Percentiles rank a stretch among this genome's conserved stretches.
Conservation (phyloP, 176 grass and related monocot genomes). For the Rhynchospora breviuscula region DNA sequence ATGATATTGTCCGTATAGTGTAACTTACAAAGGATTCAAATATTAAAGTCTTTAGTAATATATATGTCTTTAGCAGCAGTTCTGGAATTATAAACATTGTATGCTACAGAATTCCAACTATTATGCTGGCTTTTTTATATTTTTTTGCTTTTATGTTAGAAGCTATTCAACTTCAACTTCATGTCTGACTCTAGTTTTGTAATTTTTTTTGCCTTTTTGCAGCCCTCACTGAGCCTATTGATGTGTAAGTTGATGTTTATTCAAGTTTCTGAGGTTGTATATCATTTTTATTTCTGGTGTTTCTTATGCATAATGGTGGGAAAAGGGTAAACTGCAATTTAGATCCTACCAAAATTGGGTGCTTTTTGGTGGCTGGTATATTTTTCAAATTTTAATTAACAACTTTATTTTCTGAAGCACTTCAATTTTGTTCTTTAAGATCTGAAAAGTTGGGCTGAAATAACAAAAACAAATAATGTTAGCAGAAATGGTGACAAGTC, state of each 20-base stretch:
- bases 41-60: neutral
- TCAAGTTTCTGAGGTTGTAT: neutral
- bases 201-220: conserved; percentile 29
- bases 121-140: too few relatives aligned
- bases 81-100: neutral
- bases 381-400: neutral
- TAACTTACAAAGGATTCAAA: neutral
- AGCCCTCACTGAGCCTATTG: conserved; percentile 70
- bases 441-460: neutral
- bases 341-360: too few relatives aligned
- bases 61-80: neutral
- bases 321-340: too few relatives aligned
- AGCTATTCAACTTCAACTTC: too few relatives aligned
- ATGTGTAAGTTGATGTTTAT: conserved; percentile 43
- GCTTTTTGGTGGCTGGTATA: too few relatives aligned
- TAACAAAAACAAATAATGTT: neutral
- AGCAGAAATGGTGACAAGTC: too few relatives aligned
- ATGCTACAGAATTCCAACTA: too few relatives aligned
- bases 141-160: too few relatives aligned
- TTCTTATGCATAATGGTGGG: too few relatives aligned
- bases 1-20: too few relatives aligned
- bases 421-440: neutral
- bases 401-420: neutral
- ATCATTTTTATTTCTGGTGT: too few relatives aligned
- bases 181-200: neutral